These are phyloP conservation scores for Stemphylium beticola DNA, from an alignment of 2,329 filamentous ascomycete genomes.

Conservation along the genomic window DNA sequence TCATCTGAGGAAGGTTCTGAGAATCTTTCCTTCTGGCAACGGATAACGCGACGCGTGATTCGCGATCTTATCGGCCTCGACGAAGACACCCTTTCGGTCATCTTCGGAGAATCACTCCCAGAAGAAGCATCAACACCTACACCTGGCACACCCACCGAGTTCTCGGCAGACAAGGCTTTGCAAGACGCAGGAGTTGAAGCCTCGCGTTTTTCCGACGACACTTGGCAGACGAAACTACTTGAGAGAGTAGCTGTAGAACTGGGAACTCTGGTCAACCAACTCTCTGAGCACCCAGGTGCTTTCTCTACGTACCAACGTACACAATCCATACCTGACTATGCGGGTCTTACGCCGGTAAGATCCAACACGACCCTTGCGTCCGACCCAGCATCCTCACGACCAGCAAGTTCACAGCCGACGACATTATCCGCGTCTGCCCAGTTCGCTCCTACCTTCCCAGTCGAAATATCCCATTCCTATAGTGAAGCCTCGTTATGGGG, in stretches of 20 bases:
- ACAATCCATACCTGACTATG: slow-evolving; percentile 69
- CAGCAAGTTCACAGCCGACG: slow-evolving; percentile 38
- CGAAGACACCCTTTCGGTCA: slow-evolving; percentile 79
- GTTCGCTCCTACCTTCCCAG: slow-evolving; percentile 57
- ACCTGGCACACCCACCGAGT: slow-evolving; percentile 26
- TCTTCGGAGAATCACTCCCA: slow-evolving; percentile 82
- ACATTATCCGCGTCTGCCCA: slow-evolving; percentile 48
- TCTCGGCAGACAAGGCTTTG: slow-evolving; percentile 26
- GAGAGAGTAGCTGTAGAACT: slow-evolving; percentile 87
- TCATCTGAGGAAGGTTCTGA: slow-evolving; percentile 54
- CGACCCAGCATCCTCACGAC: slow-evolving; percentile 31
- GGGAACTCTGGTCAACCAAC: slow-evolving; percentile 78
- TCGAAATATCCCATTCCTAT: slow-evolving; percentile 40
- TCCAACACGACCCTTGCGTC: slow-evolving; percentile 28
- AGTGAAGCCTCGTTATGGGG: slow-evolving; percentile 68
- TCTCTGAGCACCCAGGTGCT: slow-evolving; percentile 85
- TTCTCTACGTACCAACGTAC: slow-evolving; percentile 80
- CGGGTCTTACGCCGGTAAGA: slow-evolving; percentile 70
- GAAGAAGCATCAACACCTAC: slow-evolving; percentile 41
- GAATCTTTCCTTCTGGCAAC: slow-evolving; percentile 75
- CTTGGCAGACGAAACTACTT: slow-evolving; percentile 79
- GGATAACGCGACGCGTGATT: slow-evolving; percentile 84
- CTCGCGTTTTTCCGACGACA: slow-evolving; percentile 44
- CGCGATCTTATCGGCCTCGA: slow-evolving; percentile 90
- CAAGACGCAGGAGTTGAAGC: slow-evolving; percentile 33